Conservation (phyloP, 192 early-diverging fungal species). For the Coemansia umbellata region DNA sequence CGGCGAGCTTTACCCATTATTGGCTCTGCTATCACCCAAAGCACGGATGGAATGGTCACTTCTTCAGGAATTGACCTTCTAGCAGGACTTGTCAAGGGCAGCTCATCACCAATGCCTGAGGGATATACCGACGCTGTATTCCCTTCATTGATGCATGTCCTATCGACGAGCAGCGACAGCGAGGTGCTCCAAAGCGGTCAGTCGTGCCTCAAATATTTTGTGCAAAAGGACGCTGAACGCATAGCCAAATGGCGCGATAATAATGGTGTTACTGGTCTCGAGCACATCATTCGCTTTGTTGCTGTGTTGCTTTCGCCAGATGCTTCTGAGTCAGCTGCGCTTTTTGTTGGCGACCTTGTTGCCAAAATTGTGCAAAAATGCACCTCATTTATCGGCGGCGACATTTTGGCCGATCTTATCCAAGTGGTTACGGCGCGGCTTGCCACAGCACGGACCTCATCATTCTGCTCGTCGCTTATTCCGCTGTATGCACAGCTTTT, state of each 20-base stretch:
- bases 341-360: conserved; percentile 90
- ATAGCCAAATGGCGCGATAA: conserved; percentile 69
- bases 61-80: conserved; percentile 67
- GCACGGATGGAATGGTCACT: conserved; percentile 33
- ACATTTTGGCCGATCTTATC: conserved; percentile 69
- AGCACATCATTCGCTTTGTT: conserved; percentile 76
- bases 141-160: conserved; percentile 71
- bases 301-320: conserved; percentile 72
- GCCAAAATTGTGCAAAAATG: conserved; percentile 81
- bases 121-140: conserved; percentile 74
- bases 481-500: conserved; percentile 86
- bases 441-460: conserved; percentile 65
- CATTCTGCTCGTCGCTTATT: conserved; percentile 82
- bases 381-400: conserved; percentile 17
- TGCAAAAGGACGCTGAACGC: conserved; percentile 71
- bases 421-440: conserved; percentile 70
- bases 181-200: conserved; percentile 87
- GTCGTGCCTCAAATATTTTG: conserved; percentile 73
- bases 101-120: conserved; percentile 67
- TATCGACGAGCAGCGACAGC: conserved; percentile 65
- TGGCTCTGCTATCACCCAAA: conserved; percentile 53
- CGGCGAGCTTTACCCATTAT: conserved; percentile 71
- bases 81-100: conserved; percentile 65
- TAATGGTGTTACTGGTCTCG: conserved; percentile 60
- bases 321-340: conserved; percentile 71